phyloP scores from a whole-genome alignment of 106 monocot genomes.

The Apostasia shenzhenica region DNA sequence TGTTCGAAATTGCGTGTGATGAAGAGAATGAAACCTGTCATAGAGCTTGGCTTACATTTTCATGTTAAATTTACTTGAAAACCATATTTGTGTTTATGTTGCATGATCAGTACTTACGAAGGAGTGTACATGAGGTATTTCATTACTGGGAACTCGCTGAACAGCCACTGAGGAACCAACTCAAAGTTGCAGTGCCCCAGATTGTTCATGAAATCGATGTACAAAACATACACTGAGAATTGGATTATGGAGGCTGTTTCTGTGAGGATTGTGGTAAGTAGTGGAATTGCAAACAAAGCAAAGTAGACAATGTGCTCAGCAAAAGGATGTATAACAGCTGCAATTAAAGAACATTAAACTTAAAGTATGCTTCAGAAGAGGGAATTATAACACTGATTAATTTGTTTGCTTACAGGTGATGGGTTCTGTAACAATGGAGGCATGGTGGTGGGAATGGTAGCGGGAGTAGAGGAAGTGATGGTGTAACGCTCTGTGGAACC shows the following conservation, averaged over 20 bases:
- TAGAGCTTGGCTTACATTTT: not conserved
- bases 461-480: constrained; percentile 93
- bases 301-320: constrained; percentile 53
- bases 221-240: constrained; percentile 20
- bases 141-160: constrained; percentile 56
- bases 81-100: not conserved
- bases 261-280: constrained; percentile 20
- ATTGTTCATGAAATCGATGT: constrained; percentile 85
- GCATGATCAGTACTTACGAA: constrained; percentile 51
- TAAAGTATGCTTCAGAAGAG: not conserved
- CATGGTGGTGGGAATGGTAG: constrained; percentile 94
- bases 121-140: constrained; percentile 93
- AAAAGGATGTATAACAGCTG: constrained; percentile 77
- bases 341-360: not conserved
- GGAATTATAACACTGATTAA: not conserved
- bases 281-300: constrained; percentile 44
- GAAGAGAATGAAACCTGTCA: constrained; percentile 66
- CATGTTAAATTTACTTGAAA: no score
- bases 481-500: constrained; percentile 85
- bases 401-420: constrained; percentile 65
- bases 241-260: constrained; percentile 28
- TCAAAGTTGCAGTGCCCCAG: constrained; percentile 91
- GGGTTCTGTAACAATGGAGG: constrained; percentile 91
- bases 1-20: constrained; percentile 75
- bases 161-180: constrained; percentile 56